A percentile compares a stretch with the other conserved stretches of the same genome.
Evolutionary conservation across 208 protist species (phyloP).

Genomic region (Leishmania gerbilli): DNA sequence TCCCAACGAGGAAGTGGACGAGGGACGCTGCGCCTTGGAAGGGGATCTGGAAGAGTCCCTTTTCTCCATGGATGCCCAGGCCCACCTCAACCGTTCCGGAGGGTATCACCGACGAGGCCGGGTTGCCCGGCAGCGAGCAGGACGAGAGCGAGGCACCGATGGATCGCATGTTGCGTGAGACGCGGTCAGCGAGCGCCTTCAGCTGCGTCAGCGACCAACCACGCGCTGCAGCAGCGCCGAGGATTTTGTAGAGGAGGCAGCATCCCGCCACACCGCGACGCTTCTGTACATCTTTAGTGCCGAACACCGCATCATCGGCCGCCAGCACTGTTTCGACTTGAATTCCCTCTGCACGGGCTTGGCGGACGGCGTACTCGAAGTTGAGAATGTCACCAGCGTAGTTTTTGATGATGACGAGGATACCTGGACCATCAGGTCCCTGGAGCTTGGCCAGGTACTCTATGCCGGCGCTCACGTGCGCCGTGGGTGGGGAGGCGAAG

Average conservation of each 20-base stretch:
- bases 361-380: slow-evolving; percentile 85
- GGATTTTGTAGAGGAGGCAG: slow-evolving; percentile 87
- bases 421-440: slow-evolving; percentile 48
- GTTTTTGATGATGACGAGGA: slow-evolving; percentile 93
- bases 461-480: slow-evolving; percentile 82
- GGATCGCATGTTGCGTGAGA: slow-evolving; percentile 61
- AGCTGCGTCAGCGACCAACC: slow-evolving; percentile 59
- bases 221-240: slow-evolving; percentile 63
- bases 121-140: slow-evolving; percentile 68
- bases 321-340: slow-evolving; percentile 75
- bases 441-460: slow-evolving; percentile 47
- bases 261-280: slow-evolving; percentile 88
- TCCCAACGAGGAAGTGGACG: slow-evolving; percentile 31
- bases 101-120: slow-evolving; percentile 44
- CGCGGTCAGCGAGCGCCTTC: slow-evolving; percentile 36
- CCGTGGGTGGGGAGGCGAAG: slow-evolving; percentile 83
- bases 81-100: slow-evolving; percentile 74
- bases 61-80: slow-evolving; percentile 92
- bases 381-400: slow-evolving; percentile 93
- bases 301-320: slow-evolving; percentile 85
- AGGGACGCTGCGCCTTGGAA: slow-evolving; percentile 38
- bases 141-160: slow-evolving; percentile 77
- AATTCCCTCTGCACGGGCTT: slow-evolving; percentile 51
- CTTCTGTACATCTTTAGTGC: slow-evolving; percentile 30
- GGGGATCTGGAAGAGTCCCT: slow-evolving; percentile 47